These are phyloP conservation scores for Rhizophagus clarus DNA, from an alignment of 192 early-diverging fungal genomes.

Conservation along the genomic window DNA sequence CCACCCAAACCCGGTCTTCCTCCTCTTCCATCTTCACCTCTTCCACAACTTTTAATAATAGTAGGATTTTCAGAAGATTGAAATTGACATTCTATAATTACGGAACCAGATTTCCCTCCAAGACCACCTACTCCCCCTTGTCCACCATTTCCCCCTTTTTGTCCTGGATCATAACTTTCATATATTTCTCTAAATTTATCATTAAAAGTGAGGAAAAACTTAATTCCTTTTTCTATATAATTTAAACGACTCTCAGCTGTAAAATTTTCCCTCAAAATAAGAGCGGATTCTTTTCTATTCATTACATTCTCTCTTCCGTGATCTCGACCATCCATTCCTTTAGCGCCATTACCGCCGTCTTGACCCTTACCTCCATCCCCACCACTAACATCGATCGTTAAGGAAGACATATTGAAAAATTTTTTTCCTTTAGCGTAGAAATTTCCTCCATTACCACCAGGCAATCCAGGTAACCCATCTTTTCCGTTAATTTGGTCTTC, in stretches of 20 bases:
- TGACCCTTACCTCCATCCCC: slow-evolving; percentile 5
- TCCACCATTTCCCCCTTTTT: slow-evolving; percentile 6
- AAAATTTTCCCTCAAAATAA: not conserved
- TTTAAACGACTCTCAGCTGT: too few species aligned
- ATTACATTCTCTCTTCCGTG: not conserved
- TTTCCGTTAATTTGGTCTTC: not conserved
- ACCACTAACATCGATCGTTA: slow-evolving; percentile 12
- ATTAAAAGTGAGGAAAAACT: not conserved
- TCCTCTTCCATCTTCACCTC: not conserved
- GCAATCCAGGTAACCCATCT: not conserved
- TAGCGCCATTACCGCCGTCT: slow-evolving; percentile 1
- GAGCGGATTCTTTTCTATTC: not conserved
- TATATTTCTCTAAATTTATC: not conserved
- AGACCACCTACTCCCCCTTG: not conserved
- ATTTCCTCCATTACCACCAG: not conserved
- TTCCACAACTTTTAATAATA: not conserved
- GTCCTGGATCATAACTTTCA: slow-evolving; percentile 11
- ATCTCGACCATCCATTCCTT: not conserved
- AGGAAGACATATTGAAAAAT: slow-evolving; percentile 1
- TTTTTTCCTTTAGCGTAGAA: slow-evolving; percentile 1
- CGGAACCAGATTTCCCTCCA: not conserved
- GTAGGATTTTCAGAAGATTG: not conserved
- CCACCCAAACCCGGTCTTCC: not conserved
- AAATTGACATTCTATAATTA: not conserved
- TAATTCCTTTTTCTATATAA: not conserved